Percentiles rank a stretch among this genome's conserved stretches.
Conservation (phyloP, 225 moss, liverwort and hornwort genomes). For the Marchantia polymorpha region DNA sequence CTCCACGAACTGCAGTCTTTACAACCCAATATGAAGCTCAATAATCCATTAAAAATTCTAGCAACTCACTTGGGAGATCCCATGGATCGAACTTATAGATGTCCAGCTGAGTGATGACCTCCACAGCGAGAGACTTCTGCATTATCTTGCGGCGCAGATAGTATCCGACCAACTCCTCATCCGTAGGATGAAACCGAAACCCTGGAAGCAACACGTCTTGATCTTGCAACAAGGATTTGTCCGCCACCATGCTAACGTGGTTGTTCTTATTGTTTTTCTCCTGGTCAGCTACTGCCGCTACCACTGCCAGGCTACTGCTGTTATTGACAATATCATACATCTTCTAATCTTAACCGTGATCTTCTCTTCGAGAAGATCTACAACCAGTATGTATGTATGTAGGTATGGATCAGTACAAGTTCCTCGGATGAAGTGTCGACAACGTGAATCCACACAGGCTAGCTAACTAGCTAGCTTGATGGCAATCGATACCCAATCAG, state of each 20-base stretch:
- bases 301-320: not conserved
- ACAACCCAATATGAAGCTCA: not conserved
- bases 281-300: not conserved
- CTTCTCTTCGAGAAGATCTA: not conserved
- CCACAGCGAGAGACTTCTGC: constrained; percentile 29
- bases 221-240: not conserved
- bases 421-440: too few relatives aligned
- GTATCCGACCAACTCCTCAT: constrained; percentile 3
- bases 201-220: constrained; percentile 3
- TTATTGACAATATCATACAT: constrained; percentile 6
- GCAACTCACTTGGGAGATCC: constrained; percentile 37
- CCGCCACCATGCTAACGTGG: not conserved
- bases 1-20: not conserved
- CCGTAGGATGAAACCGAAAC: not conserved
- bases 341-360: not conserved
- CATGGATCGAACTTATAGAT: constrained; percentile 45
- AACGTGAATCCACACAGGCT: too few relatives aligned
- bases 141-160: constrained; percentile 19
- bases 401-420: not conserved
- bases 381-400: not conserved
- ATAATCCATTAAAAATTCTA: not conserved
- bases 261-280: not conserved
- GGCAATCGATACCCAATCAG: not conserved
- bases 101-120: constrained; percentile 40
- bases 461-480: too few relatives aligned